These are phyloP conservation scores for Dipodascopsis uninucleata DNA, from an alignment of 805 yeast genomes.

Conservation along the genomic window DNA sequence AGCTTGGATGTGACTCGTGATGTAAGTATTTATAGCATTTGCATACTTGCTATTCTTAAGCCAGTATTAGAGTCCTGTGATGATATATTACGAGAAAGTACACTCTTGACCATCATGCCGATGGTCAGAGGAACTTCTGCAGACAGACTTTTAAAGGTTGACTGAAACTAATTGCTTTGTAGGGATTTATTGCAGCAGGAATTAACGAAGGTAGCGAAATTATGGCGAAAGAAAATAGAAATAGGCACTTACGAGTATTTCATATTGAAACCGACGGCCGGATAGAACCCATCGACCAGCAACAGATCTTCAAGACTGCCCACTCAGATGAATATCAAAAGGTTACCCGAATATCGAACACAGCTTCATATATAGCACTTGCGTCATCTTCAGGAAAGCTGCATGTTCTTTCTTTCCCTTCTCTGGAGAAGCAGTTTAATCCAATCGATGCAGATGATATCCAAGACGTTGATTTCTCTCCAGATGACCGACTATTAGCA, in stretches of 20 bases:
- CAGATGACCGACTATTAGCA: slow-evolving; percentile 61
- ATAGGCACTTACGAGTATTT: slow-evolving; percentile 70
- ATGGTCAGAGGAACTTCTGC: no score
- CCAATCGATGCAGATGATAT: slow-evolving; percentile 51
- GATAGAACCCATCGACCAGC: slow-evolving; percentile 45
- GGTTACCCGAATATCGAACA: slow-evolving; percentile 52
- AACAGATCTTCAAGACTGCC: slow-evolving; percentile 50
- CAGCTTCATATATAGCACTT: slow-evolving; percentile 61
- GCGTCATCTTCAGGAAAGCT: slow-evolving; percentile 60
- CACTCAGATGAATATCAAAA: slow-evolving; percentile 46
- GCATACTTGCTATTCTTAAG: neutral
- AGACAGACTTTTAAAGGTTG: slow-evolving; percentile 1
- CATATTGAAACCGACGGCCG: slow-evolving; percentile 31
- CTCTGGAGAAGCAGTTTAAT: slow-evolving; percentile 40
- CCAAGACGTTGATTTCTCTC: slow-evolving; percentile 62
- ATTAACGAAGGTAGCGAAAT: slow-evolving; percentile 62
- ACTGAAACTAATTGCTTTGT: slow-evolving; percentile 9
- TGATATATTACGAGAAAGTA: no score
- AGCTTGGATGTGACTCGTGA: slow-evolving; percentile 57
- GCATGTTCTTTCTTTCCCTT: slow-evolving; percentile 55
- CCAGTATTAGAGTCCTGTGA: no score
- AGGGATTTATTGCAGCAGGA: slow-evolving; percentile 60
- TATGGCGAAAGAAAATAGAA: slow-evolving; percentile 55
- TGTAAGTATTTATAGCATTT: slow-evolving; percentile 4
- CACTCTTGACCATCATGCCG: no score